Evolutionary conservation across 306 rosid genomes (phyloP).

Genomic region (Glycyrrhiza uralensis): DNA sequence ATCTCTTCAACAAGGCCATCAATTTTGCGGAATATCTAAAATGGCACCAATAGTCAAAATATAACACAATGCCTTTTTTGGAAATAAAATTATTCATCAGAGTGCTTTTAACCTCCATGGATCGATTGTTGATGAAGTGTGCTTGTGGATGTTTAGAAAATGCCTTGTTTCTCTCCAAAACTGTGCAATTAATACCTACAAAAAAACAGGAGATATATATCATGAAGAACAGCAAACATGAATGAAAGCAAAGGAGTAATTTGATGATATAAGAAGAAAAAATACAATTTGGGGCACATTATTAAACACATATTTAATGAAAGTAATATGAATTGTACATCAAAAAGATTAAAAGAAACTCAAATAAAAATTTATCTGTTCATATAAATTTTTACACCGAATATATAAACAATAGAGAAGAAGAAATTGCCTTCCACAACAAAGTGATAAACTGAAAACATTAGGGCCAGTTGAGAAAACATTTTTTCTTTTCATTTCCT

Average conservation of each 20-base stretch:
- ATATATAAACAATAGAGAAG: constrained; percentile 9
- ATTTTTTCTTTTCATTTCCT: neutral
- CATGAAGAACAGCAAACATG: neutral
- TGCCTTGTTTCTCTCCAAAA: constrained; percentile 61
- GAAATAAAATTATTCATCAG: constrained; percentile 11
- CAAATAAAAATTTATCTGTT: neutral
- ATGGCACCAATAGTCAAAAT: constrained; percentile 29
- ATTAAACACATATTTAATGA: neutral
- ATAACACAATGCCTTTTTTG: neutral
- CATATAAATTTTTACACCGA: neutral
- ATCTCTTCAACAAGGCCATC: constrained; percentile 89
- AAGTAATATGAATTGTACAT: neutral
- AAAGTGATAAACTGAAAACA: neutral
- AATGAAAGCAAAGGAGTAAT: neutral
- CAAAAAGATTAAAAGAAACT: neutral
- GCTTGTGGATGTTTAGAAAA: constrained; percentile 82
- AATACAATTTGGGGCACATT: neutral
- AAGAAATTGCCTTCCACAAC: neutral
- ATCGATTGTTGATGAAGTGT: constrained; percentile 89
- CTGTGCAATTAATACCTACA: constrained; percentile 71
- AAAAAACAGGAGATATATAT: neutral
- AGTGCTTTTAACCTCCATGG: constrained; percentile 79
- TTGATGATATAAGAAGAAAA: neutral
- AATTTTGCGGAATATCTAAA: constrained; percentile 79
- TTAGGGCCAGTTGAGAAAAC: neutral